Base-by-base conservation (phyloP, 176 grass and related monocot genomes). In the Aegilops tauschii region DNA sequence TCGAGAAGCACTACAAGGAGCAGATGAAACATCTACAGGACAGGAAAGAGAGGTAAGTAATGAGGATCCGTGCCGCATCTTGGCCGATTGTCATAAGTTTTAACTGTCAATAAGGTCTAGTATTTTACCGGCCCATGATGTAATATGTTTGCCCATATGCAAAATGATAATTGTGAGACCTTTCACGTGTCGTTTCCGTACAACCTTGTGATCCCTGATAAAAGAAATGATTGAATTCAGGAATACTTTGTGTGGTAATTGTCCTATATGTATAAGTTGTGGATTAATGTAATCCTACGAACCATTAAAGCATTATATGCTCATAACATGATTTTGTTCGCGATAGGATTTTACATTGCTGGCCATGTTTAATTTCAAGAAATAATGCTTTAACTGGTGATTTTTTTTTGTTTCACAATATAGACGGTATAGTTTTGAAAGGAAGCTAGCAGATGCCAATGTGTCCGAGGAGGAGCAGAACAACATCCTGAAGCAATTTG, bases 1-100 rank as follows among this genome's bases (percentile, higher is more conserved):
- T 98, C 69, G 96, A 98, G 88, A 98, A 98, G 70, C 96, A 94
- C 61, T 98, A 96, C 84, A 98, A 93, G 89, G 93, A 98, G 82
- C 96, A 96, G 68, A 92, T 91, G 92, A 98, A 98, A 75, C 88
- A 94, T 45, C 56, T 96, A 82, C 92, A 98, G 63, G 93, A 98
- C 50, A 91, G 93, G 77, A 98, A 95, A 81, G 96, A 96, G 47
- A 86, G 95, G 92, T 97, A 89, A 68, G 27, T 97, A 83, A 68
- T 13, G 30, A 49, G 25, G 76, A 71, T 83, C 42, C 3, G 6
- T 50, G 58, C n/a, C 67, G 37, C 20, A 76, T 81, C 20, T 56
- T 66, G 0, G 36, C 17, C 17, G 23, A 39, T 56, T 73, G 72
- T 49, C 25, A 6, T 40, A 54, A 27, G 61, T 54, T 35, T 8